phyloP scores from a whole-genome alignment of 176 grass and related monocot genomes.

The Oryza longistaminata region DNA sequence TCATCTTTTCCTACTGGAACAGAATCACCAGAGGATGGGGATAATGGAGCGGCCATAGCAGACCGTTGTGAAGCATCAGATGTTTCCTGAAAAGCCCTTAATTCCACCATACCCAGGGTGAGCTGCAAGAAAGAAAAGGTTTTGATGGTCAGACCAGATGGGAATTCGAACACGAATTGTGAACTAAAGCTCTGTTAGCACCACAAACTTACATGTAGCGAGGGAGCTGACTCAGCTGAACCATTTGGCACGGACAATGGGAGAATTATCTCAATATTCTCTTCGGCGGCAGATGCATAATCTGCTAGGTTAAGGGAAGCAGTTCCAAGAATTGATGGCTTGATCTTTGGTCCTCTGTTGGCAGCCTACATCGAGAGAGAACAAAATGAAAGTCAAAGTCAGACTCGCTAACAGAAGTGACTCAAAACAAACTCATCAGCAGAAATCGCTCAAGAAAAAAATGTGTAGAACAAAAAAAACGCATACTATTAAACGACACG shows the following conservation, averaged over 20 bases:
- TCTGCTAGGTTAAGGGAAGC: conserved; percentile 70
- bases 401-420: conserved; percentile 19
- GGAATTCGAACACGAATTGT: conserved; percentile 11
- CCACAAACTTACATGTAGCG: conserved; percentile 71
- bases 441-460: neutral
- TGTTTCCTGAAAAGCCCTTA: conserved; percentile 45
- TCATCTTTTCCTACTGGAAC: conserved; percentile 74
- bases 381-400: conserved; percentile 5
- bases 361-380: conserved; percentile 34
- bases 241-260: conserved; percentile 55
- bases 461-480: neutral
- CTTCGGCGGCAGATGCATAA: conserved; percentile 53
- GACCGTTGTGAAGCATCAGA: conserved; percentile 51
- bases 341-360: conserved; percentile 71
- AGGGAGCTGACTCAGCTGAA: conserved; percentile 43
- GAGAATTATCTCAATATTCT: conserved; percentile 70
- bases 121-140: conserved; percentile 48
- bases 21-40: conserved; percentile 67
- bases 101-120: conserved; percentile 61
- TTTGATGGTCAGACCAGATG: conserved; percentile 31
- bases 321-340: conserved; percentile 74
- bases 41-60: conserved; percentile 43
- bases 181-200: conserved; percentile 24
- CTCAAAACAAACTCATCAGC: neutral
- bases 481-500: neutral